Evolutionary conservation across 352 stramenopile genomes (phyloP).

Genomic region (Globisporangium paroecandrum): DNA sequence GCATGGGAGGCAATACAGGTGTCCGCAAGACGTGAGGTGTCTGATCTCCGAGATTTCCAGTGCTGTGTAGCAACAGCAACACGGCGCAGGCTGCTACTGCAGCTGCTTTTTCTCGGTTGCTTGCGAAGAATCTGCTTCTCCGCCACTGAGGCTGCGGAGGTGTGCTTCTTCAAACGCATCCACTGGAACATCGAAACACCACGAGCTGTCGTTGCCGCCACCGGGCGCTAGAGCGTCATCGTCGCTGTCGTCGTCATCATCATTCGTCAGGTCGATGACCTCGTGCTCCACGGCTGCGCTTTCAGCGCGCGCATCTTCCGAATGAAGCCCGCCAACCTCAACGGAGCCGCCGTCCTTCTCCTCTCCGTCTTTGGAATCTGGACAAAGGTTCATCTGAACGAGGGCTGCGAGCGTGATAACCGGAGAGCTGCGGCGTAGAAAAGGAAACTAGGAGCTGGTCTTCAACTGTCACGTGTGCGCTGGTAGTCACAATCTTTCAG

Average conservation of each 20-base stretch:
- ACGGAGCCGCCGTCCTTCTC: neutral
- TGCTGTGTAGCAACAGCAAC: slow-evolving; percentile 3
- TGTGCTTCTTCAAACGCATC: neutral
- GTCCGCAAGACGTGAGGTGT: slow-evolving; percentile 29
- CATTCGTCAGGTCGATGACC: neutral
- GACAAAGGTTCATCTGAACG: neutral
- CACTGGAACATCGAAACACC: neutral
- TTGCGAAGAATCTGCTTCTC: neutral
- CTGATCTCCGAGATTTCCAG: neutral
- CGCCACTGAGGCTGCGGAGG: neutral
- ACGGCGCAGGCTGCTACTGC: neutral
- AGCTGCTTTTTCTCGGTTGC: neutral
- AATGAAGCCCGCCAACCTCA: neutral
- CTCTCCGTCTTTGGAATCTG: neutral
- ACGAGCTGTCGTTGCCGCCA: neutral
- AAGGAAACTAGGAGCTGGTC: neutral
- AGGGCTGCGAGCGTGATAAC: neutral
- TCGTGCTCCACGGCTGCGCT: neutral
- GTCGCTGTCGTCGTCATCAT: neutral
- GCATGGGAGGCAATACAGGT: slow-evolving; percentile 46
- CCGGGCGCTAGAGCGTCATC: neutral
- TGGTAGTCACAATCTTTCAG: neutral
- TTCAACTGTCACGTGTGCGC: neutral
- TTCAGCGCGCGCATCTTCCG: too few relatives aligned
- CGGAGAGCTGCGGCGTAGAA: neutral